Percentiles rank a stretch among this genome's conserved stretches.
Evolutionary conservation across 2,329 filamentous ascomycete species (phyloP).

Genomic region (Trichothecium roseum): DNA sequence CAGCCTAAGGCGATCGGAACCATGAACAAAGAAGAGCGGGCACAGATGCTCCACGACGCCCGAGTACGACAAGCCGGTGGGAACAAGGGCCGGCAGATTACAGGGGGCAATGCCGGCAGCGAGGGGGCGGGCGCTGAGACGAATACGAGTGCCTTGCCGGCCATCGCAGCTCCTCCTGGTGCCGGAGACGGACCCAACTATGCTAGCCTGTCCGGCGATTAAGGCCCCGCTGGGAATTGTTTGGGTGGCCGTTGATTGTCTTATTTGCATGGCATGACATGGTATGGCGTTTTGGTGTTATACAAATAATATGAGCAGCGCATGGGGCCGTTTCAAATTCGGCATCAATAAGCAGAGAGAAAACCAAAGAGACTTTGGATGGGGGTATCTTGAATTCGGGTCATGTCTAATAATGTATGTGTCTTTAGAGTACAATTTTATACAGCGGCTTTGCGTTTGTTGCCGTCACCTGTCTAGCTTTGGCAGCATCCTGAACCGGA

Average conservation of each 20-base stretch:
- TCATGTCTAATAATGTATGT: conserved; percentile 3
- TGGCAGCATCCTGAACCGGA: conserved; percentile 20
- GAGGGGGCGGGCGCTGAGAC: conserved; percentile 5
- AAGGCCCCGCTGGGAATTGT: conserved; percentile 15
- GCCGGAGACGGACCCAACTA: conserved; percentile 65
- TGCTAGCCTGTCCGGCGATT: conserved; percentile 76
- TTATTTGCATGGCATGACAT: conserved; percentile 11
- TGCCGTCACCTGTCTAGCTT: conserved; percentile 7
- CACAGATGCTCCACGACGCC: conserved; percentile 70
- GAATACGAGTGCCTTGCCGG: conserved; percentile 10
- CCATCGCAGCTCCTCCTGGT: conserved; percentile 70
- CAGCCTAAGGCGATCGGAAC: conserved; percentile 85
- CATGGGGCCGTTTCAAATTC: conserved; percentile 8
- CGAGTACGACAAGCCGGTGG: conserved; percentile 29
- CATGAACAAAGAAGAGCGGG: conserved; percentile 77
- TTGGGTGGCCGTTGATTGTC: too few relatives aligned
- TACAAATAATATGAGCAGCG: neutral
- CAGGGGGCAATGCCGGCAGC: conserved; percentile 19
- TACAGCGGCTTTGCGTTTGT: conserved; percentile 7
- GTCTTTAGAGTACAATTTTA: conserved; percentile 16
- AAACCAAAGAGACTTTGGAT: conserved; percentile 2
- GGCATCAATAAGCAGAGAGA: conserved; percentile 7
- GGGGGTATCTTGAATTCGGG: conserved; percentile 22
- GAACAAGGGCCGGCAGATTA: conserved; percentile 13
- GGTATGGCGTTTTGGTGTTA: conserved; percentile 16